These are phyloP conservation scores for Hyparrhenia diplandra DNA, from an alignment of 176 grass and related monocot genomes.

Conservation along the genomic window DNA sequence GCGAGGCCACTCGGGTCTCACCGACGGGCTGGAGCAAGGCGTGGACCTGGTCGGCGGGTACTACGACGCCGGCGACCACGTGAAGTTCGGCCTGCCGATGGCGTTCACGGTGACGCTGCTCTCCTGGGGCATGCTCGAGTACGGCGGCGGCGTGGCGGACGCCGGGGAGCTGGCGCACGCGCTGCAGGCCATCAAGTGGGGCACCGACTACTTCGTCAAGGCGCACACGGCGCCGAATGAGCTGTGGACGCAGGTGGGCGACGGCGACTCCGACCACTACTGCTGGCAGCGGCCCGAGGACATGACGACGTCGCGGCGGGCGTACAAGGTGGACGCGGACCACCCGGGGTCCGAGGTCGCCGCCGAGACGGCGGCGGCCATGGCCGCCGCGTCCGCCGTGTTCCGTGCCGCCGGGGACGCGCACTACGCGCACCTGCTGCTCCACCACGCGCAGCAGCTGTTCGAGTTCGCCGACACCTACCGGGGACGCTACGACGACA, in stretches of 20 bases:
- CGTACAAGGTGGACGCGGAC: slow-evolving; percentile 66
- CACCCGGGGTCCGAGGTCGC: slow-evolving; percentile 73
- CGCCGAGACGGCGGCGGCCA: slow-evolving; percentile 81
- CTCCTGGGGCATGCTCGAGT: slow-evolving; percentile 65
- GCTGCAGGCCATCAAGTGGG: slow-evolving; percentile 80
- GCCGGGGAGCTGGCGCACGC: slow-evolving; percentile 58
- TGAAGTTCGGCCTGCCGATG: slow-evolving; percentile 95
- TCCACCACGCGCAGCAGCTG: slow-evolving; percentile 78
- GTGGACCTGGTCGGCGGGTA: slow-evolving; percentile 87
- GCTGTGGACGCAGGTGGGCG: slow-evolving; percentile 87
- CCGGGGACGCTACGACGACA: slow-evolving; percentile 55
- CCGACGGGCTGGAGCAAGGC: slow-evolving; percentile 90
- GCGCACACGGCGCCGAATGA: slow-evolving; percentile 59
- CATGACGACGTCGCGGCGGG: slow-evolving; percentile 88
- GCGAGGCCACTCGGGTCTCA: slow-evolving; percentile 84
- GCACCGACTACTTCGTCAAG: slow-evolving; percentile 90
- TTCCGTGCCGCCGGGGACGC: slow-evolving; percentile 59
- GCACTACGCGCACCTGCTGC: slow-evolving; percentile 68
- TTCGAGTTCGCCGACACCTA: slow-evolving; percentile 83
- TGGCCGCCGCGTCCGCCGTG: slow-evolving; percentile 70
- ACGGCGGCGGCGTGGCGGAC: slow-evolving; percentile 37
- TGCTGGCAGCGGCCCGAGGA: slow-evolving; percentile 97
- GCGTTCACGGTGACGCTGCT: slow-evolving; percentile 83
- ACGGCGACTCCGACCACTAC: slow-evolving; percentile 93
- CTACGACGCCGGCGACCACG: slow-evolving; percentile 96